Percentiles rank a stretch among this genome's conserved stretches.
phyloP scores from a whole-genome alignment of 169 alveolate genomes.

The Plasmodium falciparum region DNA sequence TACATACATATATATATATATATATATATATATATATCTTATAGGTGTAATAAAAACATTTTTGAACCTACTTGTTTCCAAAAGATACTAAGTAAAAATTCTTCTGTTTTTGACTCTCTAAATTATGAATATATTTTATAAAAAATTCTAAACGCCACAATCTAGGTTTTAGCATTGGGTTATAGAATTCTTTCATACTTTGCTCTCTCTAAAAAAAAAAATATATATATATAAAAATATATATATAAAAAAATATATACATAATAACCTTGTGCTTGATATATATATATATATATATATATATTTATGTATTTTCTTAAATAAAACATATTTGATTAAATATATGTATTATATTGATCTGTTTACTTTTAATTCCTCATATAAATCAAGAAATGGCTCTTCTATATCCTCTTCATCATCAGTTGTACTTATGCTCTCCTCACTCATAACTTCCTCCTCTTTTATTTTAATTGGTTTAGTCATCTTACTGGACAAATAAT shows the following conservation, averaged over 20 bases:
- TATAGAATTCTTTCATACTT: slow-evolving; percentile 56
- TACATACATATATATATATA: background rate
- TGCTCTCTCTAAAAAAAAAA: slow-evolving; percentile 68
- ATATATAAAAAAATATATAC: no score
- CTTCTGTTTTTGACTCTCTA: slow-evolving; percentile 59
- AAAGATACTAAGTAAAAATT: slow-evolving; percentile 67
- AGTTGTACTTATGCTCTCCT: slow-evolving; percentile 49
- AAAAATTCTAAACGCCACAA: slow-evolving; percentile 76
- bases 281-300: no score
- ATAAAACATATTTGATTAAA: no score
- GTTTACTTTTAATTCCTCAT: slow-evolving; percentile 67
- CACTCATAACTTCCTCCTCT: slow-evolving; percentile 66
- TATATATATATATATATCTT: background rate
- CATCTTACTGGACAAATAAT: slow-evolving; percentile 23
- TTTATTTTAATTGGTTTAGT: slow-evolving; percentile 6
- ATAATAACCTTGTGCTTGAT: no score
- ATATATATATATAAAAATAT: background rate
- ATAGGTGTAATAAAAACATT: background rate
- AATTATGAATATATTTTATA: slow-evolving; percentile 69
- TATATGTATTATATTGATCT: background rate
- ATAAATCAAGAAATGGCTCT: slow-evolving; percentile 74
- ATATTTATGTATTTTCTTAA: no score
- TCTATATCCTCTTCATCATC: slow-evolving; percentile 74
- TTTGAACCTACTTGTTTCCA: slow-evolving; percentile 43
- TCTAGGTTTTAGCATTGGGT: slow-evolving; percentile 73